Percentiles rank a stretch among this genome's conserved stretches.
Evolutionary conservation across 2,329 filamentous ascomycete species (phyloP).

Genomic region (Microdochium bolleyi): DNA sequence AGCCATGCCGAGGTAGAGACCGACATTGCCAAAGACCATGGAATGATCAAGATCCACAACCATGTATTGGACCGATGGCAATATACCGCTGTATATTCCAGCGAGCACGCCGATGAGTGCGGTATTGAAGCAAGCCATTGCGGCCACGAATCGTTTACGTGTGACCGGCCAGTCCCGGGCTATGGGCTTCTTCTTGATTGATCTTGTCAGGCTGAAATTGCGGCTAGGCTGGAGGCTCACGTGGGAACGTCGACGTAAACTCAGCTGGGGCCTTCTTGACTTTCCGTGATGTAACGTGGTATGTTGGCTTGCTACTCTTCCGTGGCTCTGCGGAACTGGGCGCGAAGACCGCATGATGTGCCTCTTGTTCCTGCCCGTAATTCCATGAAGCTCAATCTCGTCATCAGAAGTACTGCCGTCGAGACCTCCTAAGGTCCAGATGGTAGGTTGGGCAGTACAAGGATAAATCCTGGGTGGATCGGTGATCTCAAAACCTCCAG

Average conservation of each 20-base stretch:
- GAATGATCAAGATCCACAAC: slow-evolving; percentile 62
- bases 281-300: neutral
- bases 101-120: slow-evolving; percentile 62
- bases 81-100: slow-evolving; percentile 70
- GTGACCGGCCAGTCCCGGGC: slow-evolving; percentile 63
- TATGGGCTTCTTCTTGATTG: slow-evolving; percentile 55
- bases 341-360: slow-evolving; percentile 12
- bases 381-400: slow-evolving; percentile 11
- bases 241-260: slow-evolving; percentile 42
- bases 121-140: slow-evolving; percentile 65
- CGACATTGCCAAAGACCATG: slow-evolving; percentile 65
- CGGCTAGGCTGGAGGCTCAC: slow-evolving; percentile 42
- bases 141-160: slow-evolving; percentile 62
- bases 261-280: slow-evolving; percentile 15
- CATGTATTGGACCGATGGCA: slow-evolving; percentile 72
- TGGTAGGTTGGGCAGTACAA: slow-evolving; percentile 13
- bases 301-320: slow-evolving; percentile 16
- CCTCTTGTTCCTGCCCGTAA: slow-evolving; percentile 1
- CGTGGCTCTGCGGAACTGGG: slow-evolving; percentile 12
- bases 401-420: slow-evolving; percentile 19
- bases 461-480: neutral
- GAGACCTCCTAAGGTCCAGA: slow-evolving; percentile 17
- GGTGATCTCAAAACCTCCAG: neutral
- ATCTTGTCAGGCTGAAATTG: slow-evolving; percentile 42
- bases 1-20: slow-evolving; percentile 63